phyloP scores from a whole-genome alignment of 768 basidiomycete genomes.

The Agrocybe pediades region DNA sequence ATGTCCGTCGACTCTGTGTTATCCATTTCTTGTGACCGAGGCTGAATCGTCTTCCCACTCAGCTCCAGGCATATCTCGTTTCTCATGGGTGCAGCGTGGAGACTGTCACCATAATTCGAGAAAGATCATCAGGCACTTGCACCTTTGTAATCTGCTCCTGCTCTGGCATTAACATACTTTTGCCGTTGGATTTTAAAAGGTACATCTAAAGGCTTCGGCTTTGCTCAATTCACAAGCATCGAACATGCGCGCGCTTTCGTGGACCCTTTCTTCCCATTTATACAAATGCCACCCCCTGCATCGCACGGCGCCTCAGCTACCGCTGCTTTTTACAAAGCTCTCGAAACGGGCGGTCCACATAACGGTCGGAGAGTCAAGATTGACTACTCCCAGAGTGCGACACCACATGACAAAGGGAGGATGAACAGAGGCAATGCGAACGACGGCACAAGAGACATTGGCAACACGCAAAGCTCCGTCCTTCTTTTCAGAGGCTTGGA shows the following conservation, averaged over 20 bases:
- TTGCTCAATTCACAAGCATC: constrained; percentile 87
- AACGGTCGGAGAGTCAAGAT: constrained; percentile 91
- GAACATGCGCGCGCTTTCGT: constrained; percentile 92
- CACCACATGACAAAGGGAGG: constrained; percentile 67
- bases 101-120: constrained; percentile 94
- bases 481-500: constrained; percentile 92
- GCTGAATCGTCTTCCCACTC: constrained; percentile 42
- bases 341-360: constrained; percentile 69
- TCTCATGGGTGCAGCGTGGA: constrained; percentile 75
- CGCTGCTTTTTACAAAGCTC: constrained; percentile 69
- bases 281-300: constrained; percentile 89
- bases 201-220: constrained; percentile 94
- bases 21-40: constrained; percentile 28
- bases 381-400: constrained; percentile 89
- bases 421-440: constrained; percentile 67
- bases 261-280: constrained; percentile 86
- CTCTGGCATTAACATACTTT: constrained; percentile 74
- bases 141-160: constrained; percentile 70
- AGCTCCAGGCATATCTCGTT: constrained; percentile 81
- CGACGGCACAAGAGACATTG: constrained; percentile 96
- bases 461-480: constrained; percentile 78
- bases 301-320: constrained; percentile 83
- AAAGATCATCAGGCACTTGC: constrained; percentile 95
- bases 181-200: constrained; percentile 76
- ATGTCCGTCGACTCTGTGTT: constrained; percentile 65